Conservation (phyloP, 164 flowering plant species). For the Kalanchoe fedtschenkoi region DNA sequence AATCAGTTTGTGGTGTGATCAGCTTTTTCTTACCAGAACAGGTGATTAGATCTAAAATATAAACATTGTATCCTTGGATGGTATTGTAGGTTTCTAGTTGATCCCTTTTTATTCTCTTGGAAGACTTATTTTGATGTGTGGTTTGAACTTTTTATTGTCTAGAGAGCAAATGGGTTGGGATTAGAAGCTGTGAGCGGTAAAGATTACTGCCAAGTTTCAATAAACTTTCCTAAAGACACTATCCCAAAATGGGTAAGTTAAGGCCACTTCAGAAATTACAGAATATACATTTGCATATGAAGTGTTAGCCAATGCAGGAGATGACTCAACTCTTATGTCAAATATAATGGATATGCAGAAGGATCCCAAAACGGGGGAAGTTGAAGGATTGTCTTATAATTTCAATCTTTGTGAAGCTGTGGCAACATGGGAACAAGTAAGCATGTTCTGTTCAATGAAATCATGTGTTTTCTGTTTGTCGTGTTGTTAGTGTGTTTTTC, state of each 20-base stretch:
- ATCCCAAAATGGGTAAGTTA: slow-evolving; percentile 76
- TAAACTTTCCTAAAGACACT: slow-evolving; percentile 66
- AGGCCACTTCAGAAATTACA: not conserved
- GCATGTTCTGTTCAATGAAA: not conserved
- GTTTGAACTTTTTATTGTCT: slow-evolving; percentile 15
- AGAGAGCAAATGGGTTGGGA: slow-evolving; percentile 91
- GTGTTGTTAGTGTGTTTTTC: too few species aligned
- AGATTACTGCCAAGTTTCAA: slow-evolving; percentile 57
- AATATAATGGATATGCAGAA: slow-evolving; percentile 31
- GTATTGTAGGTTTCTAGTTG: too few species aligned
- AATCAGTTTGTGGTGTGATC: not conserved
- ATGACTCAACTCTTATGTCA: not conserved
- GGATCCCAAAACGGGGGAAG: slow-evolving; percentile 80
- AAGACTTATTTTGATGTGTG: not conserved
- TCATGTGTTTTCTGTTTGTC: not conserved
- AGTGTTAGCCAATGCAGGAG: not conserved
- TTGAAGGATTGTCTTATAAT: slow-evolving; percentile 71
- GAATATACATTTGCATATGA: not conserved
- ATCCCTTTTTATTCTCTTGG: not conserved
- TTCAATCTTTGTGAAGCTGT: slow-evolving; percentile 90
- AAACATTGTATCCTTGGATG: too few species aligned
- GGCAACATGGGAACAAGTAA: slow-evolving; percentile 95
- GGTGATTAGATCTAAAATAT: too few species aligned
- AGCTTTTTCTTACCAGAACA: not conserved
- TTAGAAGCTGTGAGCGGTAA: slow-evolving; percentile 49